These are phyloP conservation scores for Oehlia diaphana DNA, from an alignment of 192 early-diverging fungal species.

Conservation along the genomic window DNA sequence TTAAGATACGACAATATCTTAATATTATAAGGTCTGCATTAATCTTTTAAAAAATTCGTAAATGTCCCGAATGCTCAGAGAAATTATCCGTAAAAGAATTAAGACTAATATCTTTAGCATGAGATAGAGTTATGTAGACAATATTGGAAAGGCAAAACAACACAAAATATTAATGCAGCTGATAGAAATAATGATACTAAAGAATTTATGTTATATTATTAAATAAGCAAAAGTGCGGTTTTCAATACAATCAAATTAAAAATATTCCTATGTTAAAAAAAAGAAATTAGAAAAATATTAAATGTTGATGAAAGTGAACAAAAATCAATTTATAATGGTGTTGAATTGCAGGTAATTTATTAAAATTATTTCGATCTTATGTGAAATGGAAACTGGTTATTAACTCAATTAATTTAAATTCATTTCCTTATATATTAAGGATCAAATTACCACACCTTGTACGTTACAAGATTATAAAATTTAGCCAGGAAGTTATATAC, in stretches of 20 bases:
- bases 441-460: neutral
- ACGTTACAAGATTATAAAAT: slow-evolving; percentile 21
- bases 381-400: no score
- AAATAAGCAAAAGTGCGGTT: slow-evolving; percentile 7
- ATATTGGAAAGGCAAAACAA: neutral
- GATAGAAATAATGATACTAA: neutral
- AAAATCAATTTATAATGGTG: slow-evolving; percentile 30
- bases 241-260: neutral
- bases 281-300: neutral
- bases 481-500: slow-evolving; percentile 19
- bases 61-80: slow-evolving; percentile 18
- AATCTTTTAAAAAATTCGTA: neutral
- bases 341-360: slow-evolving; percentile 16
- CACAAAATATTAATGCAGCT: neutral
- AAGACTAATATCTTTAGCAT: neutral
- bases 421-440: neutral
- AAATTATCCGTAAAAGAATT: neutral
- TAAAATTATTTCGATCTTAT: neutral
- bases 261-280: neutral
- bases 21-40: no score
- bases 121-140: slow-evolving; percentile 21
- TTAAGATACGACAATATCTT: no score
- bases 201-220: slow-evolving; percentile 18
- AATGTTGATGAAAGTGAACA: slow-evolving; percentile 18
- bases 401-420: neutral